Evolutionary conservation across 1,284 basidiomycete genomes (phyloP), one percentile per base, ranked within the genome.

Genomic region (Cryptococcus sp.): DNA sequence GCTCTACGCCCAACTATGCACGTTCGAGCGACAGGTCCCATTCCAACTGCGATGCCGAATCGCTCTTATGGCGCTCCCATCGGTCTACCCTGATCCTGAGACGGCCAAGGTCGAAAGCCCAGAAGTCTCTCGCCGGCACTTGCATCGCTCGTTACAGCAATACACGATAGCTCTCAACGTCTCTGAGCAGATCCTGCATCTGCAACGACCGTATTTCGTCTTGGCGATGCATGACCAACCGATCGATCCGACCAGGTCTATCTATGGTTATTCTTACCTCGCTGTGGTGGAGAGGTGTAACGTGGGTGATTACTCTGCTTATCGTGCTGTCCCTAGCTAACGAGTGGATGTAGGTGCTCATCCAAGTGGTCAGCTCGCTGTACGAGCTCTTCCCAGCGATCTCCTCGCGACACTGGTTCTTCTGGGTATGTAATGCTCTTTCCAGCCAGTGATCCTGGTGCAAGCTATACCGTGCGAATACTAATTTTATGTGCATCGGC

Each of bases 161-260:
- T 67, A 66, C 56, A 68, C 69, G 3, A 53, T 72, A 16, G 61
- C 63, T 10, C 58, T 72, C 10, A 70, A 68, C 53, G 57, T 69
- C n/a, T 59, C 63, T 8, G 70, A 72, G 47, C 60, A 61, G 31
- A 55, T 72, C 35, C 41, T 74, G 20, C 69, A 66, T 54, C 58
- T 74, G 13, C 65, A 67, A 22, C 49, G 72, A 44, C 70, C 70
- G 3, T 74, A 68, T 56, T 74, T 74, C 47, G 69, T 70, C 35
- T 59, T 64, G 46, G 72, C 72, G 10, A 66, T 74, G 45, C 60
- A 72, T 25, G 67, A 69, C 19, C 53, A 61, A 40, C 67, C 68
- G 5, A 47, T 54, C 15, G 70, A 74, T 41, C 72, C 72, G 2
- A 62, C 65, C 4, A 46, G 61, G 35, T 62, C 59, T 2, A 45